Conservation (phyloP, 106 monocot genomes). For the Agapanthus africanus region DNA sequence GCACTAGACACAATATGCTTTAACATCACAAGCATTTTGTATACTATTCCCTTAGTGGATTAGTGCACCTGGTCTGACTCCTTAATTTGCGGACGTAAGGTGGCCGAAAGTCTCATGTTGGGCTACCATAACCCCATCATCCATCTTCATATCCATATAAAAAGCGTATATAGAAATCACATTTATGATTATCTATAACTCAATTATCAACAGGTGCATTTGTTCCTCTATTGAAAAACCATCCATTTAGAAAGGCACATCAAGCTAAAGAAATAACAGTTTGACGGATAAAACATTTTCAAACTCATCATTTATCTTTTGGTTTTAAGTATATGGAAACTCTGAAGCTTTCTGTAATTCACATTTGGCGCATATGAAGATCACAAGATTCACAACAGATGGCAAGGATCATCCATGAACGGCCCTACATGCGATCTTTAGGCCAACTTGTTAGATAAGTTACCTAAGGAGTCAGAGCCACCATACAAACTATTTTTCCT, state of each 20-base stretch:
- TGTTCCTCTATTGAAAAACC: not conserved
- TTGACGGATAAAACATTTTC: no score
- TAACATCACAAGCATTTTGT: not conserved
- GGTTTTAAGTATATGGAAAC: no score
- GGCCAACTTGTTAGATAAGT: not conserved
- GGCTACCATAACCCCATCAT: not conserved
- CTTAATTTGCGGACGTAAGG: not conserved
- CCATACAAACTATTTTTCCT: not conserved
- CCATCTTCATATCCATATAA: not conserved
- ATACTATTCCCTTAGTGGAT: not conserved
- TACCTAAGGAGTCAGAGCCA: not conserved
- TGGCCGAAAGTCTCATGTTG: not conserved
- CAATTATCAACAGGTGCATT: not conserved
- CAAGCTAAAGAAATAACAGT: no score
- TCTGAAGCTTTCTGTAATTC: no score
- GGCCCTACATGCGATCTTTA: not conserved
- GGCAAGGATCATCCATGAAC: not conserved
- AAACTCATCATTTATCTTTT: no score
- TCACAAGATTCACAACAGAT: not conserved
- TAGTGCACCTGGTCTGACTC: not conserved
- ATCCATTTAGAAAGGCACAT: not conserved
- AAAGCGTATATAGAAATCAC: not conserved
- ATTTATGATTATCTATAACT: not conserved
- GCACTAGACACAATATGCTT: not conserved
- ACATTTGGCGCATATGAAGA: no score